A percentile compares a stretch with the other conserved stretches of the same genome.
Evolutionary conservation across 2,329 filamentous ascomycete species (phyloP).

Genomic region (Talaromyces rugulosus): DNA sequence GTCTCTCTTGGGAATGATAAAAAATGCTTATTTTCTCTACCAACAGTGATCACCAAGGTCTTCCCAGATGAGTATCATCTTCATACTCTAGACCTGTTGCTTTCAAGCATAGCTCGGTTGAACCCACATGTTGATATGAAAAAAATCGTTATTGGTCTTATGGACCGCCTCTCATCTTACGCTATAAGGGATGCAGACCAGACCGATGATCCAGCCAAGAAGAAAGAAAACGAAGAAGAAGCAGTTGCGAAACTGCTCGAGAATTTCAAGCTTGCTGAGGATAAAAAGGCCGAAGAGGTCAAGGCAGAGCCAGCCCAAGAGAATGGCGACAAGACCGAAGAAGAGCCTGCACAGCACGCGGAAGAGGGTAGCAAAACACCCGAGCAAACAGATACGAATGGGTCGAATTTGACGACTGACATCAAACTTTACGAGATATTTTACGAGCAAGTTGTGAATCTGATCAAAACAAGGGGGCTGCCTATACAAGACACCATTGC

Average conservation of each 20-base stretch:
- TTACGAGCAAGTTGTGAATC: slow-evolving; percentile 84
- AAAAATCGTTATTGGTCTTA: slow-evolving; percentile 93
- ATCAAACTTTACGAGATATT: slow-evolving; percentile 93
- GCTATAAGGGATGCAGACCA: slow-evolving; percentile 81
- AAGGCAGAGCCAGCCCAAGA: slow-evolving; percentile 34
- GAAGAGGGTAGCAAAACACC: slow-evolving; percentile 23
- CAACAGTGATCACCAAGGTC: slow-evolving; percentile 85
- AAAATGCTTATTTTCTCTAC: slow-evolving; percentile 21
- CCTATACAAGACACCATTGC: slow-evolving; percentile 94
- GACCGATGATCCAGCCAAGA: slow-evolving; percentile 65
- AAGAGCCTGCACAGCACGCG: slow-evolving; percentile 14
- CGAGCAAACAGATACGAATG: slow-evolving; percentile 29
- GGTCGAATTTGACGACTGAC: slow-evolving; percentile 48
- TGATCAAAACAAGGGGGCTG: slow-evolving; percentile 84
- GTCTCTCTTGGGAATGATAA: slow-evolving; percentile 14
- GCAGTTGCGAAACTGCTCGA: slow-evolving; percentile 75
- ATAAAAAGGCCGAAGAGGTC: slow-evolving; percentile 56
- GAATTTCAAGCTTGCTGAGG: slow-evolving; percentile 53
- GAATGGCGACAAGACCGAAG: slow-evolving; percentile 25
- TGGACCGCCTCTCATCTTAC: slow-evolving; percentile 93
- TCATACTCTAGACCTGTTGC: slow-evolving; percentile 90
- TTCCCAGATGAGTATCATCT: slow-evolving; percentile 98
- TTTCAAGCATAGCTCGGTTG: slow-evolving; percentile 84
- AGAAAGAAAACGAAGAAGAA: slow-evolving; percentile 75
- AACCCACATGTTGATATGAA: slow-evolving; percentile 98